These are phyloP conservation scores for Kazachstania kunashirensis DNA, from an alignment of 805 yeast genomes.

Conservation along the genomic window DNA sequence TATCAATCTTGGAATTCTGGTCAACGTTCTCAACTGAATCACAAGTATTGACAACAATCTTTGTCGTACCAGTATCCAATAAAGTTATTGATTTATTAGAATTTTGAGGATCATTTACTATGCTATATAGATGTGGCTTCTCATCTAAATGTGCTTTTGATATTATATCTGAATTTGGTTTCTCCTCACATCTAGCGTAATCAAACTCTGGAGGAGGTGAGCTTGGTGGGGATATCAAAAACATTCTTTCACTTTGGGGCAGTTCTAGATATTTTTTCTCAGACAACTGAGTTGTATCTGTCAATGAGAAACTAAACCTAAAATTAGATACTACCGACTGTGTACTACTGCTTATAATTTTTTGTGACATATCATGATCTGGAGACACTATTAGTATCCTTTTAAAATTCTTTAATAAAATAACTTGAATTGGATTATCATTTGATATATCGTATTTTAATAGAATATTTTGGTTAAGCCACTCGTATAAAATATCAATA, in stretches of 20 bases:
- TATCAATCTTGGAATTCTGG: background rate
- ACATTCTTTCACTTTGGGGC: constrained; percentile 29
- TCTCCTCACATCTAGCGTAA: constrained; percentile 31
- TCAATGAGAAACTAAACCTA: constrained; percentile 12
- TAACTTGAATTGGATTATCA: constrained; percentile 18
- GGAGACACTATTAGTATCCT: constrained; percentile 20
- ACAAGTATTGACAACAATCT: constrained; percentile 18
- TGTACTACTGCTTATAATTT: constrained; percentile 2
- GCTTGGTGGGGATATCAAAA: constrained; percentile 35
- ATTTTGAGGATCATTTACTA: background rate
- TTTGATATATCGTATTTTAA: constrained; percentile 8
- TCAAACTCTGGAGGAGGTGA: constrained; percentile 37
- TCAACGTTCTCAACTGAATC: background rate
- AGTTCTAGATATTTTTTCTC: constrained; percentile 22
- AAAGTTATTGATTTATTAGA: constrained; percentile 6
- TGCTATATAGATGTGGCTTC: constrained; percentile 1
- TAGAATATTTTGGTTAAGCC: constrained; percentile 15
- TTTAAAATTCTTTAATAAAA: constrained; percentile 16
- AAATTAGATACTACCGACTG: background rate
- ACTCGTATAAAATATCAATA: constrained; percentile 10
- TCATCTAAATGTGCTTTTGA: background rate
- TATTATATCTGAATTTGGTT: constrained; percentile 18
- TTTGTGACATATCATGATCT: constrained; percentile 6
- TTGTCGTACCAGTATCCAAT: constrained; percentile 13
- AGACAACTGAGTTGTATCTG: constrained; percentile 5